Percentiles rank a stretch among this genome's conserved stretches.
phyloP scores from a whole-genome alignment of 441 rosid genomes.

The Gossypium gossypioides region DNA sequence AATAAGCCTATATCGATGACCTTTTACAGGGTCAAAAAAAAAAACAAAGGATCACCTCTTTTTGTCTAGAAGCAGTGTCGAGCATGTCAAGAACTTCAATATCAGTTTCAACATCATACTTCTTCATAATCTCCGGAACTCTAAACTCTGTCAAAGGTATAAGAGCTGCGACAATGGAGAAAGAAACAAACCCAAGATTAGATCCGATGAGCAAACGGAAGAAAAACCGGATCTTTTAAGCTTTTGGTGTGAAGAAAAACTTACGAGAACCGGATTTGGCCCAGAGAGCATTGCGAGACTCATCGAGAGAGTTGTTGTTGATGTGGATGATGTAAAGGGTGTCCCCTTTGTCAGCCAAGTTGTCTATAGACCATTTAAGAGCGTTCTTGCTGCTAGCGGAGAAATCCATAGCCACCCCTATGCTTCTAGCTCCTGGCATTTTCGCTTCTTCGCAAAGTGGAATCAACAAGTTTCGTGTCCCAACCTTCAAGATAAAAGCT shows the following conservation, averaged over 20 bases:
- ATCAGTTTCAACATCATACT: constrained; percentile 50
- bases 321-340: constrained; percentile 60
- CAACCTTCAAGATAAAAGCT: background rate
- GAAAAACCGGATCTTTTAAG: background rate
- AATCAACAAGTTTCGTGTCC: background rate
- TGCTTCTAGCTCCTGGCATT: constrained; percentile 54
- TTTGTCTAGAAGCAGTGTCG: constrained; percentile 68
- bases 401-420: constrained; percentile 87
- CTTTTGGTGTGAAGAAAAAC: constrained; percentile 11
- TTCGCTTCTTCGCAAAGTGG: constrained; percentile 3
- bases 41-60: constrained; percentile 35
- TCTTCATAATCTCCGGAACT: constrained; percentile 51
- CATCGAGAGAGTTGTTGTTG: constrained; percentile 30
- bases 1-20: background rate
- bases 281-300: constrained; percentile 47
- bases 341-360: constrained; percentile 64
- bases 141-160: constrained; percentile 75
- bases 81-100: constrained; percentile 59
- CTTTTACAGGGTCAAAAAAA: background rate
- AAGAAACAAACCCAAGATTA: background rate
- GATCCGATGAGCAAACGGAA: background rate
- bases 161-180: constrained; percentile 38
- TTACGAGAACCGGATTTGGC: constrained; percentile 65
- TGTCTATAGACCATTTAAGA: constrained; percentile 66
- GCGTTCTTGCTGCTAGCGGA: constrained; percentile 84